A percentile compares a stretch with the other conserved stretches of the same genome.
Conservation (phyloP, 2,329 filamentous ascomycete genomes). For the Emericellopsis cladophorae region DNA sequence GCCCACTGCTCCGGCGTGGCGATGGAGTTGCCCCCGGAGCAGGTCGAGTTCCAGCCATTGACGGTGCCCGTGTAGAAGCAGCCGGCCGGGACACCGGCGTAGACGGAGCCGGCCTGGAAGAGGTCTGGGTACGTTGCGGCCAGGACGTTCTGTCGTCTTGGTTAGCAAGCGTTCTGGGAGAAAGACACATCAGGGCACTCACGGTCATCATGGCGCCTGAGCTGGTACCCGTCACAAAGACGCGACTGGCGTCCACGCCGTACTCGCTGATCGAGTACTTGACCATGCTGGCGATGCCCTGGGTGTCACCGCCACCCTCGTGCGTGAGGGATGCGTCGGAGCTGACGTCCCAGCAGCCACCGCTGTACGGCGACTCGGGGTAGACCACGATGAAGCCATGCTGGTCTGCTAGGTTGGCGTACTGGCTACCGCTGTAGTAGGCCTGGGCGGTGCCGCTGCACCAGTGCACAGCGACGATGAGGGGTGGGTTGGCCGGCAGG, state of each 20-base stretch:
- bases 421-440: slow-evolving; percentile 35
- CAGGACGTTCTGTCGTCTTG: slow-evolving; percentile 24
- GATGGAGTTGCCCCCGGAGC: slow-evolving; percentile 30
- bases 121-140: slow-evolving; percentile 32
- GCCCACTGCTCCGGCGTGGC: slow-evolving; percentile 34
- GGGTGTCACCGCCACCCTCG: slow-evolving; percentile 42
- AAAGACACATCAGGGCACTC: slow-evolving; percentile 4
- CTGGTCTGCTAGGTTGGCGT: slow-evolving; percentile 26
- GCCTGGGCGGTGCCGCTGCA: slow-evolving; percentile 35
- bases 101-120: slow-evolving; percentile 29
- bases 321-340: slow-evolving; percentile 36
- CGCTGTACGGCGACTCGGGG: slow-evolving; percentile 36
- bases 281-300: slow-evolving; percentile 47
- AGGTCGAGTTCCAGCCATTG: slow-evolving; percentile 36
- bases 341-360: slow-evolving; percentile 46
- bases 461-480: slow-evolving; percentile 41
- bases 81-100: slow-evolving; percentile 28
- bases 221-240: slow-evolving; percentile 39
- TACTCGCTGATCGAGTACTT: slow-evolving; percentile 39
- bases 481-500: slow-evolving; percentile 23
- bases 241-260: slow-evolving; percentile 32
- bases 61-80: slow-evolving; percentile 28
- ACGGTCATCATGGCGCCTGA: slow-evolving; percentile 39
- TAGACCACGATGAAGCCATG: slow-evolving; percentile 39
- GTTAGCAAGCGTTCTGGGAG: not conserved